Evolutionary conservation across 2,329 filamentous ascomycete genomes (phyloP).

Genomic region (Teratosphaeria pseudoeucalypti): DNA sequence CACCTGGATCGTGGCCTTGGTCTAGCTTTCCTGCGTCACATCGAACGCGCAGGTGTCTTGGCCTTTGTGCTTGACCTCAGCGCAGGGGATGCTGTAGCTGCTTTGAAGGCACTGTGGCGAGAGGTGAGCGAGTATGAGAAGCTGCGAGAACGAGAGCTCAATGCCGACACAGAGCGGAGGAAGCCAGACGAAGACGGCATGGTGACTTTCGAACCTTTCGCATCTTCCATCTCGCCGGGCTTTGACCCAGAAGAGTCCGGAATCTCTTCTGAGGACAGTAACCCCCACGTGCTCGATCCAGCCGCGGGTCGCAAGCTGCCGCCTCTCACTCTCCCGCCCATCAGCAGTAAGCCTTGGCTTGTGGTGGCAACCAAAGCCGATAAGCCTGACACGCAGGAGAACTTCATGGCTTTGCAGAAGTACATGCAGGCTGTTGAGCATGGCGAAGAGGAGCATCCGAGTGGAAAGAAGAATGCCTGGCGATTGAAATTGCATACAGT

Average conservation of each 20-base stretch:
- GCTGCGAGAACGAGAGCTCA: slow-evolving; percentile 61
- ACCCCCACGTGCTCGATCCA: neutral
- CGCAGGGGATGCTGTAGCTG: slow-evolving; percentile 66
- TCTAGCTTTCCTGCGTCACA: slow-evolving; percentile 82
- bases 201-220: slow-evolving; percentile 38
- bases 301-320: slow-evolving; percentile 27
- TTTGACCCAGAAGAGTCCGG: slow-evolving; percentile 9
- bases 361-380: slow-evolving; percentile 92
- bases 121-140: slow-evolving; percentile 86
- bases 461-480: slow-evolving; percentile 53
- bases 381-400: slow-evolving; percentile 63
- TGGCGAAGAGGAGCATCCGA: slow-evolving; percentile 61
- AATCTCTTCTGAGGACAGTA: neutral
- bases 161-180: slow-evolving; percentile 49
- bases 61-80: slow-evolving; percentile 87
- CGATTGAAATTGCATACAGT: slow-evolving; percentile 50
- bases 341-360: slow-evolving; percentile 93
- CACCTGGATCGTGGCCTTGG: slow-evolving; percentile 87
- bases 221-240: slow-evolving; percentile 28
- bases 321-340: slow-evolving; percentile 50
- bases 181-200: slow-evolving; percentile 34
- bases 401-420: slow-evolving; percentile 57
- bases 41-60: slow-evolving; percentile 84
- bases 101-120: slow-evolving; percentile 74
- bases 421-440: slow-evolving; percentile 60